phyloP scores from a whole-genome alignment of 2,329 filamentous ascomycete genomes.

The Periglandula ipomoeae region DNA sequence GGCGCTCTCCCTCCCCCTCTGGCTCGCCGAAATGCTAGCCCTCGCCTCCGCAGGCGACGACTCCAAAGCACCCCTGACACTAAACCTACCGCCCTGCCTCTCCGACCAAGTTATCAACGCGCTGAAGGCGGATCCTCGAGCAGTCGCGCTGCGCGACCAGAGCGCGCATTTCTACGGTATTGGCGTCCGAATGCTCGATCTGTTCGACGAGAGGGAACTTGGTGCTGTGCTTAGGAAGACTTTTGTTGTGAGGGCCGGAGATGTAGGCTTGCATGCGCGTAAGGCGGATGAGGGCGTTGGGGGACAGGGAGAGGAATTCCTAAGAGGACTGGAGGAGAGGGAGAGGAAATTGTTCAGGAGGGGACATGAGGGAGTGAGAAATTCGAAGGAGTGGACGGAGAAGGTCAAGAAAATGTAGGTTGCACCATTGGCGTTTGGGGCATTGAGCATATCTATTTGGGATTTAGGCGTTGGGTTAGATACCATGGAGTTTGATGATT shows the following conservation, averaged over 20 bases:
- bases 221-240: slow-evolving; percentile 68
- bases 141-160: slow-evolving; percentile 74
- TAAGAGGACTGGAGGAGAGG: slow-evolving; percentile 81
- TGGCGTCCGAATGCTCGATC: slow-evolving; percentile 73
- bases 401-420: slow-evolving; percentile 33
- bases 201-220: slow-evolving; percentile 76
- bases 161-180: slow-evolving; percentile 84
- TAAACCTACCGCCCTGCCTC: slow-evolving; percentile 73
- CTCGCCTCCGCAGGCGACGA: slow-evolving; percentile 46
- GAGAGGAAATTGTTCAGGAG: slow-evolving; percentile 70
- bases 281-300: slow-evolving; percentile 61
- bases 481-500: too few species aligned
- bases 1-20: slow-evolving; percentile 75
- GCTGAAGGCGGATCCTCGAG: slow-evolving; percentile 79
- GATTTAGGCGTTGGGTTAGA: too few species aligned
- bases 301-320: slow-evolving; percentile 64
- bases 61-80: slow-evolving; percentile 56
- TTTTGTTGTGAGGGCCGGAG: slow-evolving; percentile 70
- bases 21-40: slow-evolving; percentile 90
- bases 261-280: slow-evolving; percentile 81
- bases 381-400: slow-evolving; percentile 61
- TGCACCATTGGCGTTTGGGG: neutral
- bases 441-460: neutral
- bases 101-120: slow-evolving; percentile 77
- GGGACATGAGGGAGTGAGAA: slow-evolving; percentile 65